Conservation (phyloP, 2,329 filamentous ascomycete species). For the Fusarium euwallaceae region DNA sequence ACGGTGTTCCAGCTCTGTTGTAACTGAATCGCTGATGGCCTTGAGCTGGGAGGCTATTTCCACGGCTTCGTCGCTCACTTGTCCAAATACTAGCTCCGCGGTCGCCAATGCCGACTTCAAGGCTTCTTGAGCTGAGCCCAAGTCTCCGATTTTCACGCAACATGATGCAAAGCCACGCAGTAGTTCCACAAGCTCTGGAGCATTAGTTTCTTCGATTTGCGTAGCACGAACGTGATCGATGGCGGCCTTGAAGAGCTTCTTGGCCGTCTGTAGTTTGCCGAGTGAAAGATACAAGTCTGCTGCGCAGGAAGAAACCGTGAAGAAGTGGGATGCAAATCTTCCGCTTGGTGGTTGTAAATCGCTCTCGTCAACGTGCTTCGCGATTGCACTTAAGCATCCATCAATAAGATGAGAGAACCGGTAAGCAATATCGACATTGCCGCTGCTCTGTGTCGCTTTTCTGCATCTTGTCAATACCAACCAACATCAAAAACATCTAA, state of each 20-base stretch:
- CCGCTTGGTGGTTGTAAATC: background rate
- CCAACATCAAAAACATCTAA: too few relatives aligned
- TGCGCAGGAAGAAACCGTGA: background rate
- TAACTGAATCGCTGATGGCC: too few relatives aligned
- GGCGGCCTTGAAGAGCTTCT: background rate
- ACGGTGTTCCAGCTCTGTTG: too few relatives aligned
- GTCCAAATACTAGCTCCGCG: fast-evolving
- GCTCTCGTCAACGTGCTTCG: fast-evolving
- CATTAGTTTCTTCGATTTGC: fast-evolving
- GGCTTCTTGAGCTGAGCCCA: background rate
- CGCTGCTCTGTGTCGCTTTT: background rate
- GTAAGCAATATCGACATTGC: fast-evolving
- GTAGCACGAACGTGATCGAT: background rate
- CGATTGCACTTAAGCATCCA: background rate
- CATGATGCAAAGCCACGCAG: background rate
- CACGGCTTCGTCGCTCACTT: background rate
- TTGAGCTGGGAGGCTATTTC: background rate
- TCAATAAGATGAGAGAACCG: background rate
- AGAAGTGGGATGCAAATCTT: background rate
- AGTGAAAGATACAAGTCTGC: background rate
- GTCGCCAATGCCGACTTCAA: background rate
- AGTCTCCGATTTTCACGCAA: background rate
- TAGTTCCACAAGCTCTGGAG: fast-evolving
- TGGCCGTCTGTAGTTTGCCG: background rate
- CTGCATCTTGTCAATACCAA: too few relatives aligned